Conservation (phyloP, 108 stramenopile species). For the Skeletonema costatum region DNA sequence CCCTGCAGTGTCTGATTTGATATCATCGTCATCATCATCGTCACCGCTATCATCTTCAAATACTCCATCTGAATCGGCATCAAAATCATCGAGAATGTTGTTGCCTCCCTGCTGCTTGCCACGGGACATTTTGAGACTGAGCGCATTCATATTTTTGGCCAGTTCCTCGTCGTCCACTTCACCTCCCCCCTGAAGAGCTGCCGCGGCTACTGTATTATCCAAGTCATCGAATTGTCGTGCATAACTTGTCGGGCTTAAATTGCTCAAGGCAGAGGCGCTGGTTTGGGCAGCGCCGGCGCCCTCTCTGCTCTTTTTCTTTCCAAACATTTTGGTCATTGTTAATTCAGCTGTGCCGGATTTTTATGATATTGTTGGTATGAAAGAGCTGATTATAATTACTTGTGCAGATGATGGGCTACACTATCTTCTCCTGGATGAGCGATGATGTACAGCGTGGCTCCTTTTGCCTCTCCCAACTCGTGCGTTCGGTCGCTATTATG, state of each 20-base stretch:
- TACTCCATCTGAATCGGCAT: constrained; percentile 23
- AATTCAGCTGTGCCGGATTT: background rate
- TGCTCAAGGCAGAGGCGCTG: constrained; percentile 21
- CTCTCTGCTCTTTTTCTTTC: constrained; percentile 37
- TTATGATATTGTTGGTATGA: background rate
- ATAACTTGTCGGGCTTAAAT: constrained; percentile 33
- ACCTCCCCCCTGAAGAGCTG: constrained; percentile 7
- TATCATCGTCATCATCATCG: constrained; percentile 10
- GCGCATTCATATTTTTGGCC: constrained; percentile 5
- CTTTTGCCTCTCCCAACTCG: background rate
- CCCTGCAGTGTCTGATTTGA: background rate
- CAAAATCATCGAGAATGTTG: constrained; percentile 21
- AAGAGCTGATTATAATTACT: background rate
- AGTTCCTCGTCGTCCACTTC: background rate
- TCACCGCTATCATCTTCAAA: constrained; percentile 23
- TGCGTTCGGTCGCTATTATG: background rate
- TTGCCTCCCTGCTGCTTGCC: background rate
- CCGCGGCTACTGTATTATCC: constrained; percentile 19
- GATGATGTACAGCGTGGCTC: background rate
- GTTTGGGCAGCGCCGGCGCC: constrained; percentile 1
- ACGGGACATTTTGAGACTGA: background rate
- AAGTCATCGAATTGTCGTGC: constrained; percentile 33
- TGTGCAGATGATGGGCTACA: too few relatives aligned
- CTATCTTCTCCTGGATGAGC: background rate
- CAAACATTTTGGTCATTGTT: constrained; percentile 37